phyloP scores from a whole-genome alignment of 192 early-diverging fungal genomes.

The Entomortierella lignicola region DNA sequence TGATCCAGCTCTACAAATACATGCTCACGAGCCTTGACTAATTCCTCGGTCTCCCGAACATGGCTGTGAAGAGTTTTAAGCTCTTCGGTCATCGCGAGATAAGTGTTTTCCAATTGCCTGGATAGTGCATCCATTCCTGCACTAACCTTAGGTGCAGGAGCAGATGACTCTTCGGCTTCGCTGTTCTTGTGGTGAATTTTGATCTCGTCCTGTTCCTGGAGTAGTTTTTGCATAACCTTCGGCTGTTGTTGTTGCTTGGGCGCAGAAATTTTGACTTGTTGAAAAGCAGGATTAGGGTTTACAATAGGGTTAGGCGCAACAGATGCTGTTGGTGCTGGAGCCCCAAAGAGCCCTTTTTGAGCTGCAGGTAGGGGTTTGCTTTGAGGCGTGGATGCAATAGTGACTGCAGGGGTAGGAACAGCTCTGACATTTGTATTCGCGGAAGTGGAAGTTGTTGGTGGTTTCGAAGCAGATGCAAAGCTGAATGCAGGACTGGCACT shows the following conservation, averaged over 20 bases:
- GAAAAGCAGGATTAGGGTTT: slow-evolving; percentile 4
- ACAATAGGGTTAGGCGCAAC: slow-evolving; percentile 19
- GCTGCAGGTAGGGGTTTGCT: neutral
- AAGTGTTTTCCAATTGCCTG: slow-evolving; percentile 42
- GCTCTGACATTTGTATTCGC: neutral
- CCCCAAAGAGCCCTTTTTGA: slow-evolving; percentile 6
- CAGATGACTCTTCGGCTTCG: slow-evolving; percentile 8
- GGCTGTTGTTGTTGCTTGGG: neutral
- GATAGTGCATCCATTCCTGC: slow-evolving; percentile 45
- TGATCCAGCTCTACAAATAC: slow-evolving; percentile 45
- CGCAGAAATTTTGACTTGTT: neutral
- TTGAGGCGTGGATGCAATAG: neutral
- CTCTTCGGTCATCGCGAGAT: slow-evolving; percentile 49
- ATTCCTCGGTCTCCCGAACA: slow-evolving; percentile 36
- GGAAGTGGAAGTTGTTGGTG: neutral
- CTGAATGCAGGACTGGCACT: neutral
- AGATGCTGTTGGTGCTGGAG: neutral
- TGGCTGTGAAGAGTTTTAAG: slow-evolving; percentile 31
- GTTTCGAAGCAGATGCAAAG: neutral
- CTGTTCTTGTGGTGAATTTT: slow-evolving; percentile 25
- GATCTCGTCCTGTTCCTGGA: slow-evolving; percentile 20
- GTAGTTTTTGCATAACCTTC: slow-evolving; percentile 27
- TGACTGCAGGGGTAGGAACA: neutral
- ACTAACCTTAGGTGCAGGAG: slow-evolving; percentile 31
- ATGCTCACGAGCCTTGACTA: slow-evolving; percentile 46